A percentile compares a stretch with the other conserved stretches of the same genome.
phyloP scores from a whole-genome alignment of 1,284 basidiomycete genomes.

The Ustilago xerochloae region DNA sequence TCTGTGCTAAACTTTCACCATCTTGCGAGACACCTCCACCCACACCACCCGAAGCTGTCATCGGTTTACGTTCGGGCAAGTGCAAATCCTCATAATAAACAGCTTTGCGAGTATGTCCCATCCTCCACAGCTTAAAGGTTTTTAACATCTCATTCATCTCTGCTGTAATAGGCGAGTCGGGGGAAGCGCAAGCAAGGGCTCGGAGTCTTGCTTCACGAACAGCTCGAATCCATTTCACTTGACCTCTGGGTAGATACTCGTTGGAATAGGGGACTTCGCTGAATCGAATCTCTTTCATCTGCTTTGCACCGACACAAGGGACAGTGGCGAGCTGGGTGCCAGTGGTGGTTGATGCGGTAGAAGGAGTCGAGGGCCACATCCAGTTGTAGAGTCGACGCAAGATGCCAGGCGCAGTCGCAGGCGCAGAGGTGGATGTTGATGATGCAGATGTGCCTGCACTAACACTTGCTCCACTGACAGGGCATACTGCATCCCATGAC shows the following conservation, averaged over 20 bases:
- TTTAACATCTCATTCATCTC: constrained; percentile 49
- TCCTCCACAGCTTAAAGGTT: constrained; percentile 47
- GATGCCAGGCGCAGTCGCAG: too few species aligned
- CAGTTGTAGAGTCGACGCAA: constrained; percentile 31
- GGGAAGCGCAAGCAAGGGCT: constrained; percentile 4
- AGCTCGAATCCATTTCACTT: constrained; percentile 40
- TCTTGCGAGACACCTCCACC: constrained; percentile 38
- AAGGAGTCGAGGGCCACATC: constrained; percentile 26
- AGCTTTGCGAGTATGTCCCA: constrained; percentile 50
- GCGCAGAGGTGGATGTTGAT: too few species aligned
- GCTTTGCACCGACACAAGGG: constrained; percentile 23
- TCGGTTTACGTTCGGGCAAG: constrained; percentile 42
- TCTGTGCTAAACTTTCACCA: constrained; percentile 29
- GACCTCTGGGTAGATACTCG: constrained; percentile 36
- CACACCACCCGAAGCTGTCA: constrained; percentile 48
- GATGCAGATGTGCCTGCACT: not conserved
- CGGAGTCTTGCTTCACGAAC: constrained; percentile 34
- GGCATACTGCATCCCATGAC: constrained; percentile 27
- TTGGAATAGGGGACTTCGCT: constrained; percentile 49
- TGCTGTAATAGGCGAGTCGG: constrained; percentile 15
- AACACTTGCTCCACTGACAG: constrained; percentile 17
- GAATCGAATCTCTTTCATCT: constrained; percentile 42
- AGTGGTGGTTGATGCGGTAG: not conserved
- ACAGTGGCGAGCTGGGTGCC: constrained; percentile 24
- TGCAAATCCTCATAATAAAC: constrained; percentile 46